Evolutionary conservation across 495 filamentous ascomycete species (phyloP), one percentile per base, ranked within the genome.

Genomic region (Sphaerosporella brunnea): DNA sequence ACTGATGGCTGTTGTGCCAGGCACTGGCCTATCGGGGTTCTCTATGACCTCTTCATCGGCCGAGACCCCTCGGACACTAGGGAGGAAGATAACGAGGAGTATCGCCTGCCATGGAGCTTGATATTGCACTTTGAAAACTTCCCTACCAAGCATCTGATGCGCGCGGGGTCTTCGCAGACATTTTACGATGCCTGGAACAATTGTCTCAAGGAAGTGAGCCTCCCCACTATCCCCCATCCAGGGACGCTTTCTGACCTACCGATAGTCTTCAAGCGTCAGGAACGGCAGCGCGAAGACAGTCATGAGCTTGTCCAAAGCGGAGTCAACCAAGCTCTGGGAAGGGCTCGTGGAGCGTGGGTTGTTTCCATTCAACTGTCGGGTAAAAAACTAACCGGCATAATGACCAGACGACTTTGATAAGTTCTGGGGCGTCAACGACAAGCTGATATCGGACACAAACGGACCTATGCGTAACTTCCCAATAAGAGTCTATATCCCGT

Each of bases 241-340:
- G n/a, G 20, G n/a, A n/a, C n/a, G 20, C 10, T 40, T 15, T 3
- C 10, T 40, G 18, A 45, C 46, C 11, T 13, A 13, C 50, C 25
- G 52, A 47, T 45, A 80, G 70, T 92, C 90, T 16, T 88, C 94
- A 59, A 93, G 85, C 55, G 67, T 94, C 25, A 75, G 90, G 26
- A 86, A 93, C 50, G 86, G 90, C 16, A 93, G 78, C 10, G 88
- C 86, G 2, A 86, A 87, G 60, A 79, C 77, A 26, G 87, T 96
- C 49, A 96, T 96, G 92, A 80, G 75, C 28, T 65, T 96, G 47
- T 84, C 80, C 23, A 87, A 85, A 62, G 80, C 86, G 24, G 77
- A 96, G 56, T 92, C 84, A 1, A 85, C 80, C 1, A 70, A 75
- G 23, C 69, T 99, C 28, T 96, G 92, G 92, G 74, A 77, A 48